A percentile compares a stretch with the other conserved stretches of the same genome.
Evolutionary conservation across 2,329 filamentous ascomycete genomes (phyloP).

Genomic region (Lomentospora prolificans): DNA sequence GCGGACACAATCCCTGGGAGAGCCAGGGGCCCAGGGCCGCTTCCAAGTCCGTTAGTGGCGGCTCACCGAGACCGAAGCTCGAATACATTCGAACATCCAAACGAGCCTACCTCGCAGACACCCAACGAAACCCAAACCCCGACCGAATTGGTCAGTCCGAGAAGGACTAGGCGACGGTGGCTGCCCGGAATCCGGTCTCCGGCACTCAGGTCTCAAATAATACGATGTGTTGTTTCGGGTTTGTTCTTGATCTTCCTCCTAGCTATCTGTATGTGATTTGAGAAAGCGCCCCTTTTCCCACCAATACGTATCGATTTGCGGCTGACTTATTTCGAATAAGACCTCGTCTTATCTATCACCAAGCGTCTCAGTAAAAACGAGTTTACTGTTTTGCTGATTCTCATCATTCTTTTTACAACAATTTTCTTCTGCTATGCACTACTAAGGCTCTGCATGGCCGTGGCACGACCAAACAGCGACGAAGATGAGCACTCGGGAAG

Average conservation of each 20-base stretch:
- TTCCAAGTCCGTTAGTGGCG: background rate
- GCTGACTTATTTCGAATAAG: constrained; percentile 30
- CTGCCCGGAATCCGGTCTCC: constrained; percentile 46
- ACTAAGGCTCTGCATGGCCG: constrained; percentile 60
- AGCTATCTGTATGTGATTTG: constrained; percentile 50
- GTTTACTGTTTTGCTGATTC: constrained; percentile 70
- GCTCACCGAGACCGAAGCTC: background rate
- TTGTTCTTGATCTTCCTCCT: constrained; percentile 49
- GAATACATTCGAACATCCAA: background rate
- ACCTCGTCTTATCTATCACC: constrained; percentile 62
- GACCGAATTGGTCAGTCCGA: background rate
- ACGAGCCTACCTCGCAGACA: background rate
- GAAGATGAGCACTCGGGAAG: constrained; percentile 17
- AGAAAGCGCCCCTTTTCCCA: background rate
- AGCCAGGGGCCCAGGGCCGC: constrained; percentile 18
- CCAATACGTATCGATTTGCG: background rate
- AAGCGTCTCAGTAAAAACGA: constrained; percentile 54
- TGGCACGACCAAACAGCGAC: constrained; percentile 37
- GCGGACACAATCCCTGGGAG: constrained; percentile 12
- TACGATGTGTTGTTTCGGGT: constrained; percentile 57
- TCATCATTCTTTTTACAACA: constrained; percentile 63
- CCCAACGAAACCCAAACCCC: background rate
- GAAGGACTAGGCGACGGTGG: constrained; percentile 25
- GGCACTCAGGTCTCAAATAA: constrained; percentile 42
- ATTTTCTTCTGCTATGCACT: constrained; percentile 76